Base-by-base conservation (phyloP, 305 asterid species). In the Fraxinus dipetala region DNA sequence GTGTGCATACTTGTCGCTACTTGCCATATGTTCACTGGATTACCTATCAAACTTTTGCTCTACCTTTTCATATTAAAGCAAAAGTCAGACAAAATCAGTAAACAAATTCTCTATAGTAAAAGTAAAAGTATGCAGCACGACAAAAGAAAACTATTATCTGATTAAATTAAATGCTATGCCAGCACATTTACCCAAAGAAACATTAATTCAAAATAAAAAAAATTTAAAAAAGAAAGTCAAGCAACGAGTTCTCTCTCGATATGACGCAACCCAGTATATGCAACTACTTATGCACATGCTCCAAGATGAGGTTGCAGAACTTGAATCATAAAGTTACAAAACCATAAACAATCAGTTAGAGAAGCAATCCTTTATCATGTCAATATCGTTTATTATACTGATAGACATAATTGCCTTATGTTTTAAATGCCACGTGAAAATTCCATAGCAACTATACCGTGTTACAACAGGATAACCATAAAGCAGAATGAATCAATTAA, bases 271-370 rank as follows among this genome's bases (percentile, higher is more conserved):
- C 76, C 76, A 22, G 26, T 43, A 54, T 51, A 84, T 54, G 54
- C 77, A 35, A 79, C 54, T 65, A 65, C 73, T 6, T 65, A 65
- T 65, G 75, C 76, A 54, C 32, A 77, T 51, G 61, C 61, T 51
- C 22, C 78, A 18, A 83, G 38, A 61, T 32, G 45, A 67, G 34
- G 77, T 32, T 45, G 72, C 14, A 54, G 40, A 85, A 48, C 76
- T 73, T 43, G 77, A 16, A 45, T 24, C 22, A 18, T 51, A 51
- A 30, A 22, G 72, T 48, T 43, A 74, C 10, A 76, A 67, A 77
- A 67, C 43, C 78, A 75, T 43, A 84, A 77, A 79, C 30, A 34
- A 54, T 82, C 74, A 51, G 36, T 14, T 28, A 75, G 16, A 26
- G 51, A 70, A 34, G 78, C 14, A 28, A 45, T 26, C 80, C 30